These are phyloP conservation scores for Kodamaea jinghongensis DNA, from an alignment of 805 yeast species.

Conservation along the genomic window DNA sequence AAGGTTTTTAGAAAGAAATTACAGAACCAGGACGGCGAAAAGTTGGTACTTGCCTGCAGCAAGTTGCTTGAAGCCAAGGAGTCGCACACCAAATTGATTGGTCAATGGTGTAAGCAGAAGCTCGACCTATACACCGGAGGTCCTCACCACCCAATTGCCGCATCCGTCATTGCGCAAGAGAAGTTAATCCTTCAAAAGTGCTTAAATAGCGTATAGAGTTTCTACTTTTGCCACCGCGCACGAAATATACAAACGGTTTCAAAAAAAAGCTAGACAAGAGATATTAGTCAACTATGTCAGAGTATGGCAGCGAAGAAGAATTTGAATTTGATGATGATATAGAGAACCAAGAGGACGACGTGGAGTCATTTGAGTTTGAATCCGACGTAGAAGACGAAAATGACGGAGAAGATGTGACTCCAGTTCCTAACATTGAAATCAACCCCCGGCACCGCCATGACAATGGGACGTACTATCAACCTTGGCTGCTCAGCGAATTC, in stretches of 20 bases:
- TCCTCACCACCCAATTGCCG: slow-evolving; percentile 13
- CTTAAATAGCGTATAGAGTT: slow-evolving; percentile 8
- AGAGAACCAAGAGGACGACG: slow-evolving; percentile 5
- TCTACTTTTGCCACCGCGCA: not conserved
- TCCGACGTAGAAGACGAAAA: slow-evolving; percentile 13
- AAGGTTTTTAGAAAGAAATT: slow-evolving; percentile 24
- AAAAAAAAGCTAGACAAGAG: not conserved
- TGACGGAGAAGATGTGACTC: slow-evolving; percentile 3
- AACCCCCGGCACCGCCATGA: slow-evolving; percentile 10
- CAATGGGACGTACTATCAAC: slow-evolving; percentile 17
- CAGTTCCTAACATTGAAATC: too few relatives aligned
- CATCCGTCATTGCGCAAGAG: slow-evolving; percentile 24
- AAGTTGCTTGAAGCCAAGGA: slow-evolving; percentile 6
- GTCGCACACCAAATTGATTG: slow-evolving; percentile 13
- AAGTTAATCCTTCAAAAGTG: slow-evolving; percentile 20
- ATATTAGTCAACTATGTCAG: slow-evolving; percentile 7
- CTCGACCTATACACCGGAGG: slow-evolving; percentile 18
- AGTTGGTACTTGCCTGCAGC: slow-evolving; percentile 14
- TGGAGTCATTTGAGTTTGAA: slow-evolving; percentile 4
- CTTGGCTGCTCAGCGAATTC: slow-evolving; percentile 27
- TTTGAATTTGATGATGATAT: slow-evolving; percentile 13
- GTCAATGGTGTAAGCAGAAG: slow-evolving; percentile 26
- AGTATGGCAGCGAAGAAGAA: slow-evolving; percentile 10
- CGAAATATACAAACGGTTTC: not conserved
- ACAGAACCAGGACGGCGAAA: slow-evolving; percentile 18